Base-by-base conservation (phyloP, 139 green algal species). In the Monoraphidium neglectum region DNA sequence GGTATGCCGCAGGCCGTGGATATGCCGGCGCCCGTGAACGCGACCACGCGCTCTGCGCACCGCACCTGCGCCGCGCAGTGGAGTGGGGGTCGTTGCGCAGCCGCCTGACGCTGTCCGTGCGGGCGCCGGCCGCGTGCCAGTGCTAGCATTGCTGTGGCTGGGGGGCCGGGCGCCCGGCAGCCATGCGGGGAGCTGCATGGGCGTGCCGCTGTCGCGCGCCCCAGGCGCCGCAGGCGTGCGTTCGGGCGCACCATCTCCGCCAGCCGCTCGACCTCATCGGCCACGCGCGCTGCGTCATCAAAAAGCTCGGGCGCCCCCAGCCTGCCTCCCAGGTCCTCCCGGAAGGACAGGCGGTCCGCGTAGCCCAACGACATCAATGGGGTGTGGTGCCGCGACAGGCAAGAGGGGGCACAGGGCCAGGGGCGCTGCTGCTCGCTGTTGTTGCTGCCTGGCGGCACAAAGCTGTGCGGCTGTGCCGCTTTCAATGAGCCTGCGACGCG, bases 11-110 rank as follows among this genome's bases (percentile, higher is more conserved):
- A 90, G 2, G 93, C 66, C 0, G 95, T 99, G 49, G 85, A 95
- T 60, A 99, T 95, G 49, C 96, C 96, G 8, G 96, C 96, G 0
- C 96, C 96, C 3, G 96, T 99, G 77, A 98, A 97, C 0, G 91
- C 81, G 0, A 99, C 81, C 0, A 94, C 76, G 13, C 74, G 79
- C 24, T 68, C 40, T 0, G 83, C 80, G 10, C 83, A 57, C 3
- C 51, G 43, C 26, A 90, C 54, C 85, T 91, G 82, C 72, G 24
- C n/a, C 4, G 28, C 10, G 36, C 32, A 6, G 15, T 24, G 63
- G 35, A 5, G 63, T 40, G 63, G 1, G 40, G 35, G 30, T 35
- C 40, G 35, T 2, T 32, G 30, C 33, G 12, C 28, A 30, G 33
- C 40, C 3, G 30, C 6, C 10, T 67, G 61, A n/a, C n/a, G n/a